Conservation (phyloP, 2,329 filamentous ascomycete species). For the Fusarium floridanum region DNA sequence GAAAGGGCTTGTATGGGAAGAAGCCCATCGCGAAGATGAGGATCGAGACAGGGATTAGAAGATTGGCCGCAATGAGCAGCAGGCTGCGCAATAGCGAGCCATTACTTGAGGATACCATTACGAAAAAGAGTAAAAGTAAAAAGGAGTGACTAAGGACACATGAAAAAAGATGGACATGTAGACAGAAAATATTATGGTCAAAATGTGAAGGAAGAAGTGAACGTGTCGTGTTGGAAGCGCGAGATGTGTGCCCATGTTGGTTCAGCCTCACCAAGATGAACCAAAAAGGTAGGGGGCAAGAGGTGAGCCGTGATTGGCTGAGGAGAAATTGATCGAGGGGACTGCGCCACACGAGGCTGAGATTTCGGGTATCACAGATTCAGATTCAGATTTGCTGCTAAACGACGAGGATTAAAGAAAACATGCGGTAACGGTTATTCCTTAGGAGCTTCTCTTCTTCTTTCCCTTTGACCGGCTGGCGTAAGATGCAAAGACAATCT, state of each 20-base stretch:
- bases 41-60: constrained; percentile 81
- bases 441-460: constrained; percentile 52
- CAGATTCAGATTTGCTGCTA: constrained; percentile 45
- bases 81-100: constrained; percentile 51
- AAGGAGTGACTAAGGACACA: constrained; percentile 27
- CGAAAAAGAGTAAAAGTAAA: constrained; percentile 17
- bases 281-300: constrained; percentile 38
- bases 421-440: constrained; percentile 10
- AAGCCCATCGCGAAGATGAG: constrained; percentile 88
- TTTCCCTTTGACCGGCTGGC: constrained; percentile 63
- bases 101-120: constrained; percentile 45
- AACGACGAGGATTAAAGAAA: constrained; percentile 32
- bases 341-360: constrained; percentile 48
- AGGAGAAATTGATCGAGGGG: not conserved
- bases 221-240: constrained; percentile 46
- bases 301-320: constrained; percentile 32
- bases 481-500: constrained; percentile 72
- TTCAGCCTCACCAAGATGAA: constrained; percentile 43
- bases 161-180: constrained; percentile 6
- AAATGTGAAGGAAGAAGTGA: constrained; percentile 34
- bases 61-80: constrained; percentile 76
- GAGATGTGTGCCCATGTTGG: constrained; percentile 23
- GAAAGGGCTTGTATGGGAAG: constrained; percentile 96
- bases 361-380: constrained; percentile 46
- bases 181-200: constrained; percentile 11